Base-by-base conservation (phyloP, 805 yeast species). In the Wickerhamiella cacticola region DNA sequence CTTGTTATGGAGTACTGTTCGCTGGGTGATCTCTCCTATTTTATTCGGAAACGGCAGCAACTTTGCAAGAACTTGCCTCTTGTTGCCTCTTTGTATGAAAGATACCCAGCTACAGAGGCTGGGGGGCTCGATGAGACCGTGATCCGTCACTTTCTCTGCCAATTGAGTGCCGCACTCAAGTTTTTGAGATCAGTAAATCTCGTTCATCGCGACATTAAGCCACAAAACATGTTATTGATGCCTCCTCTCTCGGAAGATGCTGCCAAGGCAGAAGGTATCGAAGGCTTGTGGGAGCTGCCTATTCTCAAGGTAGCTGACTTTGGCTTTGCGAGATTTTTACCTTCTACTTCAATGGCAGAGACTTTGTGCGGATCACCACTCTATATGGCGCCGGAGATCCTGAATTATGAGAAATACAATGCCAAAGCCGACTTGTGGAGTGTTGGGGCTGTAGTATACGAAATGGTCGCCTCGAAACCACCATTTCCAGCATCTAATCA, bases 341-440 rank as follows among this genome's bases (percentile, higher is more conserved):
- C 98, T 5, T 79, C 83, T 44, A 82, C 96, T 1, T 80, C 95
- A 1, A 72, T 92, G 76, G 97, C 97, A 1, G 98, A 92, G 62
- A 92, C 98, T 1, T 69, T 92, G 55, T 92, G 98, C 71, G 98
- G 98, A 1, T 85, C 95, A 9, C 98, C 98, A 2, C 72, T 92
- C 39, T 92, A 92, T 65, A 92, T 92, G 98, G 98, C 98, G 0
- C 98, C 98, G 0, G 98, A 92, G 66, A 92, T 92, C 42, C 69
- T 92, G 56, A 73, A 94, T 53, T 88, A 85, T 60, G 96, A 92
- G 62, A 92, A 87, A 65, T 92, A 92, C 67, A 87, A 88, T 56
- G 98, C 97, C 4, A 88, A 87, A 62, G 97, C 96, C 0, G 98
- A 92, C 62, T 66, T 92, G 53, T 92, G 98, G 98, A 87, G 96